Conservation (phyloP, 148 eudicot species). For the Beta vulgaris region DNA sequence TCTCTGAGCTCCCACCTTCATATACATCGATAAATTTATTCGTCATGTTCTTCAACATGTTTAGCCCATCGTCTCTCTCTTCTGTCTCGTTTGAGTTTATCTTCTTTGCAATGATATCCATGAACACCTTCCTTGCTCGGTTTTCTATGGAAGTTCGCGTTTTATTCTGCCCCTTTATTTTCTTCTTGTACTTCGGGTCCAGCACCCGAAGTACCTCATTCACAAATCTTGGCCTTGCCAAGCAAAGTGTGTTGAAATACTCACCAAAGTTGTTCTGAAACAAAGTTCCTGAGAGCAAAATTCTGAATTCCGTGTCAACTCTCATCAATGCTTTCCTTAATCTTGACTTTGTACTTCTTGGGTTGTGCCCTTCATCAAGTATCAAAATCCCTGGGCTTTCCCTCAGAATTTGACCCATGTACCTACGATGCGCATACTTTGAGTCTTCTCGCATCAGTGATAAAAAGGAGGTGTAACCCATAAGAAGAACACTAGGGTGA, state of each 20-base stretch:
- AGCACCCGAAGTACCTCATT: slow-evolving; percentile 66
- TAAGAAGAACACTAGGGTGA: slow-evolving; percentile 90
- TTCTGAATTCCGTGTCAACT: slow-evolving; percentile 69
- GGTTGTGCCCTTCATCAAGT: slow-evolving; percentile 97
- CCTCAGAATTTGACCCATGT: slow-evolving; percentile 76
- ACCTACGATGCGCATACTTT: slow-evolving; percentile 70
- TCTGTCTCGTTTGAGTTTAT: slow-evolving; percentile 55
- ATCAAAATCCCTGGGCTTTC: slow-evolving; percentile 83
- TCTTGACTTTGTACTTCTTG: slow-evolving; percentile 90
- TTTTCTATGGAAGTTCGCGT: slow-evolving; percentile 65
- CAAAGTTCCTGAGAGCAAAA: slow-evolving; percentile 80
- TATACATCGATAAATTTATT: slow-evolving; percentile 77
- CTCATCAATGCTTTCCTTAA: slow-evolving; percentile 83
- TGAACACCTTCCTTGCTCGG: slow-evolving; percentile 79
- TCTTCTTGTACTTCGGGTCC: slow-evolving; percentile 73
- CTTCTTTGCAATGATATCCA: slow-evolving; percentile 66
- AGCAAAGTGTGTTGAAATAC: slow-evolving; percentile 85
- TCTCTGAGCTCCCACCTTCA: slow-evolving; percentile 75
- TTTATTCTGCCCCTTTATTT: slow-evolving; percentile 51
- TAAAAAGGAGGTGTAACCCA: slow-evolving; percentile 94
- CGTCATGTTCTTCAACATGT: slow-evolving; percentile 70
- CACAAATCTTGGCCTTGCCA: slow-evolving; percentile 86
- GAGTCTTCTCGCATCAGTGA: slow-evolving; percentile 84
- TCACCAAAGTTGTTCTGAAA: slow-evolving; percentile 97
- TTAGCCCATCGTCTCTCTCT: slow-evolving; percentile 67